Base-by-base conservation (phyloP, 2,329 filamentous ascomycete genomes). In the Venturia asperata region DNA sequence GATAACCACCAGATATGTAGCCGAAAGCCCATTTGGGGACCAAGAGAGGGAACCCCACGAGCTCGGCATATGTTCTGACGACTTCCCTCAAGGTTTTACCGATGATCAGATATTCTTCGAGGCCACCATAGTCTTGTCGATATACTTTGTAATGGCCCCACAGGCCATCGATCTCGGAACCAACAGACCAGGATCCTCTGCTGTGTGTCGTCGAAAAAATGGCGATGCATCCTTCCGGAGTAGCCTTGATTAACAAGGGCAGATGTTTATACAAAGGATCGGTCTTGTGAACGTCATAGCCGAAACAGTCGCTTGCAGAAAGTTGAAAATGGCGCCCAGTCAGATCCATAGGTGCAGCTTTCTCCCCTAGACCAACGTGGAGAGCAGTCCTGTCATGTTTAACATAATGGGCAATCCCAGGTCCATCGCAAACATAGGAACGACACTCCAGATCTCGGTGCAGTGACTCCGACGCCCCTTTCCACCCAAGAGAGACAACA, bases 201-300 rank as follows among this genome's bases (percentile, higher is more conserved):
- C 82, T 79, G 70, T 90, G 85, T 2, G 83, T 84, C 0, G 86
- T 87, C 0, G 87, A 90, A 72, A 91, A 89, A 21, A 87, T 81
- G 0, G 81, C 88, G 0, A 90, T 81, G 62, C 84, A 87, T 0
- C 87, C 87, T 2, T 82, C 71, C 0, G 85, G 82, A 0, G 84
- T 87, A 0, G 83, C 85, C 65, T 89, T 88, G 74, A 91, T 87
- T 37, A 91, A 77, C 0, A 91, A 79, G 0, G 88, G 88, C 47
- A 90, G 88, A 70, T 90, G 86, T 75, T 91, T 91, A 77, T 91
- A 91, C 64, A 90, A 78, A 0, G 88, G 88, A 72, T 91, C 87
- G 2, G 87, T 88, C 11, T 82, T 82, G 71, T 89, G 85, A 4
- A 85, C 83, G 69, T 91, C 87, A 70, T 91, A 90, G 2, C 88